These are phyloP conservation scores for Trametes cubensis DNA, from an alignment of 768 basidiomycete genomes.

Conservation along the genomic window DNA sequence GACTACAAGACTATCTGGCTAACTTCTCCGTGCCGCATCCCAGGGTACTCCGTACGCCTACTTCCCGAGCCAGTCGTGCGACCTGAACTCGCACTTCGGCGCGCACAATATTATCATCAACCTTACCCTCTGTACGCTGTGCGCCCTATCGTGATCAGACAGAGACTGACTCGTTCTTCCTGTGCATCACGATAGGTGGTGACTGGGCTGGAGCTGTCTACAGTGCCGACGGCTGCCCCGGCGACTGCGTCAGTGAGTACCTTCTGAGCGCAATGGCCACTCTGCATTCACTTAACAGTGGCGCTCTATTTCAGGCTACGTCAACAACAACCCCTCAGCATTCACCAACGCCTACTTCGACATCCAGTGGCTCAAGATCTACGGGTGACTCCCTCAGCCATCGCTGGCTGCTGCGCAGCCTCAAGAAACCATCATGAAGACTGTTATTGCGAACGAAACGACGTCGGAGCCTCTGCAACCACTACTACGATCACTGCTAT, in stretches of 20 bases:
- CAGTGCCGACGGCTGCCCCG: slow-evolving; percentile 51
- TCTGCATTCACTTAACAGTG: neutral
- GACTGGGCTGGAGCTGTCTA: slow-evolving; percentile 59
- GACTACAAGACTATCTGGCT: no score
- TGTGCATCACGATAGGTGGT: slow-evolving; percentile 37
- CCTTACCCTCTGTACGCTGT: slow-evolving; percentile 57
- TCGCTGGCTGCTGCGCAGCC: neutral
- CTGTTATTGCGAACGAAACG: neutral
- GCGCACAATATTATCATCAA: slow-evolving; percentile 68
- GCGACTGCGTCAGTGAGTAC: slow-evolving; percentile 51
- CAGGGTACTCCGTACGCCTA: slow-evolving; percentile 61
- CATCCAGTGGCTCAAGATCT: slow-evolving; percentile 40
- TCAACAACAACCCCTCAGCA: slow-evolving; percentile 66
- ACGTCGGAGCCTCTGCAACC: neutral
- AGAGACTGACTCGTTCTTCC: neutral
- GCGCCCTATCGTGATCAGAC: neutral
- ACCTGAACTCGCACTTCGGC: slow-evolving; percentile 54
- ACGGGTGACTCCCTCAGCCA: slow-evolving; percentile 27
- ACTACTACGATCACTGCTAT: neutral
- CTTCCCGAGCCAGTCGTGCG: slow-evolving; percentile 62
- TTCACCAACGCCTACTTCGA: slow-evolving; percentile 75
- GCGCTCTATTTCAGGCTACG: slow-evolving; percentile 49
- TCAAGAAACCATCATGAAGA: neutral
- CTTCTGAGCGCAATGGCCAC: neutral
- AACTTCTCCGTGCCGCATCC: neutral